A percentile compares a stretch with the other conserved stretches of the same genome.
phyloP scores from a whole-genome alignment of 2,329 filamentous ascomycete genomes.

The Penicillium expansum region DNA sequence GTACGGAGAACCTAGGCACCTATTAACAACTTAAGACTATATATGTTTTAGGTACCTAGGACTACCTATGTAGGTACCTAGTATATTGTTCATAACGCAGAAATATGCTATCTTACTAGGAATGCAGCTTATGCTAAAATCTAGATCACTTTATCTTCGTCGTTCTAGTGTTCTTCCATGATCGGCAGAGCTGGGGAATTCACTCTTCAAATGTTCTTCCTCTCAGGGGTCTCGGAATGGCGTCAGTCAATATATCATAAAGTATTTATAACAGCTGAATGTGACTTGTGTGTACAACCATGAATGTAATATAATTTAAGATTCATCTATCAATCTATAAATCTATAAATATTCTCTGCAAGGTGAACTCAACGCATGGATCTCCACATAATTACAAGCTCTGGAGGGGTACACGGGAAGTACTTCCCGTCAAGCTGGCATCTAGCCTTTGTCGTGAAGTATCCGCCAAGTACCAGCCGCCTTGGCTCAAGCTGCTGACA shows the following conservation, averaged over 20 bases:
- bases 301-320: constrained; percentile 9
- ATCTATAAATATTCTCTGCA: constrained; percentile 12
- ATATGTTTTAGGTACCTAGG: background rate
- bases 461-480: background rate
- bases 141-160: background rate
- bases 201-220: background rate
- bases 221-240: constrained; percentile 7
- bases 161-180: constrained; percentile 3
- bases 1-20: too few species aligned
- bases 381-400: constrained; percentile 7
- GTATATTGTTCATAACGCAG: too few species aligned
- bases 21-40: background rate
- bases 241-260: background rate
- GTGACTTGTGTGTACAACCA: background rate
- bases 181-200: constrained; percentile 7
- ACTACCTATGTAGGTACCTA: too few species aligned
- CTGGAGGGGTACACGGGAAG: background rate
- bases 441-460: background rate
- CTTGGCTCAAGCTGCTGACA: constrained; percentile 1
- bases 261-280: background rate
- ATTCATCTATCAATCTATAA: constrained; percentile 7
- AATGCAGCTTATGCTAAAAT: background rate
- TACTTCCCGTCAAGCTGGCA: background rate
- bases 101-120: background rate
- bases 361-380: constrained; percentile 3